Evolutionary conservation across 2,329 filamentous ascomycete genomes (phyloP).

Genomic region (Fusarium oligoseptatum): DNA sequence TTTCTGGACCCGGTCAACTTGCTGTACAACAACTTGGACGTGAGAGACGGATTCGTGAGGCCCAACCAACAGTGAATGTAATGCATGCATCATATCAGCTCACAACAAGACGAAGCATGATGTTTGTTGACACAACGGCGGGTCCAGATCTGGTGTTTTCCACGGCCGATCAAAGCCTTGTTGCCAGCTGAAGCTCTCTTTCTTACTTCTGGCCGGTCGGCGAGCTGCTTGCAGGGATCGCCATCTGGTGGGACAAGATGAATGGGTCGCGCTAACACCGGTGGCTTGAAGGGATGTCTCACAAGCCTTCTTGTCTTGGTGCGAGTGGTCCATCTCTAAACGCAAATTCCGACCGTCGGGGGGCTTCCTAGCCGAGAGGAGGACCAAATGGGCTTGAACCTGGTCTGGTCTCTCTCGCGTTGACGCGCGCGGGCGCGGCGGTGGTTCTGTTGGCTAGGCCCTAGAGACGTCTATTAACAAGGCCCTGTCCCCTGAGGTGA

Average conservation of each 20-base stretch:
- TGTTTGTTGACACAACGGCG: constrained; percentile 8
- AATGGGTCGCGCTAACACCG: constrained; percentile 38
- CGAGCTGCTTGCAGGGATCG: constrained; percentile 40
- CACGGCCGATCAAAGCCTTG: constrained; percentile 27
- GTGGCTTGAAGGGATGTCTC: constrained; percentile 43
- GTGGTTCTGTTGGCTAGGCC: no score
- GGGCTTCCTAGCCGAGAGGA: constrained; percentile 31
- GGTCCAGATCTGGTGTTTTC: constrained; percentile 22
- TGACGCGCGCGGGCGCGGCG: background rate
- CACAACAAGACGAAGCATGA: background rate
- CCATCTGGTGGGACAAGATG: constrained; percentile 19
- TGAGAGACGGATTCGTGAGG: background rate
- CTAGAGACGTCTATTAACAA: constrained; percentile 39
- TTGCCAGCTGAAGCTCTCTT: constrained; percentile 34
- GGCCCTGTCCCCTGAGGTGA: constrained; percentile 31
- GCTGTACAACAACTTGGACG: constrained; percentile 2
- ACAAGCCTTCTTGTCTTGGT: constrained; percentile 25
- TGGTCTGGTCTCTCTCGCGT: background rate
- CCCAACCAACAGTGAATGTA: background rate
- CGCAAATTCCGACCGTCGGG: constrained; percentile 42
- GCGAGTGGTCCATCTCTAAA: constrained; percentile 16
- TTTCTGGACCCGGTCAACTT: constrained; percentile 5
- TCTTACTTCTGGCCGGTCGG: constrained; percentile 21
- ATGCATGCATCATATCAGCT: constrained; percentile 21
- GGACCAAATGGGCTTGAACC: constrained; percentile 7